Base-by-base conservation (phyloP, 352 stramenopile species). In the Thraustochytrium sp. region DNA sequence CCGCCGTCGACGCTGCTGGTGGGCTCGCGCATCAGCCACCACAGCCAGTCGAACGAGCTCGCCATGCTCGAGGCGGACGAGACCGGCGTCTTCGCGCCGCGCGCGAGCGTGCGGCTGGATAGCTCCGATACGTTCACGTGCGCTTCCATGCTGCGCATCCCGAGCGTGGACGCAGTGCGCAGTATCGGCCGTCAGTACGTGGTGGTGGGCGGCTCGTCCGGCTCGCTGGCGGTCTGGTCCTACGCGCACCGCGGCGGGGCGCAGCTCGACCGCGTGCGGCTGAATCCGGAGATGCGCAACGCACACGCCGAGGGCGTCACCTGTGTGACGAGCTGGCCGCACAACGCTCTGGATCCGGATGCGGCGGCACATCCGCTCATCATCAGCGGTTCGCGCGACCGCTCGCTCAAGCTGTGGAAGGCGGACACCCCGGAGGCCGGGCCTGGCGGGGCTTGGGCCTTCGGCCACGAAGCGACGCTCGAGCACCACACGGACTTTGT, bases 401-500 rank as follows among this genome's bases (percentile, higher is more conserved):
- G 46, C 13, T 63, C 68, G 2, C 8, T 80, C 11, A 46, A 36
- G 13, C 16, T 80, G 5, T 80, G 68, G 68, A 44, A 44, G 18
- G 68, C 68, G 5, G 68, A 18, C 5, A 46, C n/a, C 18, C 31
- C 26, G 4, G 44, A 2, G 31, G 21, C 68, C 21, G 4, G 8
- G 8, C 11, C 21, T 9, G 29, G 31, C 38, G 34, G 48, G 37
- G 5, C 5, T 46, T 80, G 68, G 68, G 16, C 26, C 16, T 80
- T 80, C 31, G 34, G 38, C 23, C 42, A 46, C 21, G 31, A 23
- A 23, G 68, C 68, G 3, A 51, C n/a, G 31, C 51, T 80, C 34
- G 68, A 61, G 13, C 13, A 64, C 8, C 68, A 80, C 4, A 65
- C 68, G 11, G 48, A 80, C 49, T 80, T 80, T 72, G 68, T 80